Conservation (phyloP, 495 filamentous ascomycete species). For the Cladorrhinum samala region DNA sequence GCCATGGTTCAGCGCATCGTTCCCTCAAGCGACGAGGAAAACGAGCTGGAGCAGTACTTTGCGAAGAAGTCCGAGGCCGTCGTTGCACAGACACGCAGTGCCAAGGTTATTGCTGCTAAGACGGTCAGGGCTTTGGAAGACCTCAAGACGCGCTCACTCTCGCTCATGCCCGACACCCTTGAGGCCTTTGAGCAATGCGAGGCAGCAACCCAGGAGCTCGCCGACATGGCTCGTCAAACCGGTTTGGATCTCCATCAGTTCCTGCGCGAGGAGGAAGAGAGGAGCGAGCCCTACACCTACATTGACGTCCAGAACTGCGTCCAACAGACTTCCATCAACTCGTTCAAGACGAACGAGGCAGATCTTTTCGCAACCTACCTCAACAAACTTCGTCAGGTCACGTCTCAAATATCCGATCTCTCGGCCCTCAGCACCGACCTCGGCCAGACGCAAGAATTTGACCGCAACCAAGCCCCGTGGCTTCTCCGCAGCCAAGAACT, state of each 20-base stretch:
- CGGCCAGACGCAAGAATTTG: conserved; percentile 77
- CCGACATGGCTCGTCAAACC: conserved; percentile 57
- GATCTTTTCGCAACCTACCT: conserved; percentile 64
- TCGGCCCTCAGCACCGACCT: conserved; percentile 67
- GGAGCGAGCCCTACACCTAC: conserved; percentile 60
- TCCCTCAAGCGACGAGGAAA: conserved; percentile 44
- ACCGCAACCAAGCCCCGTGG: conserved; percentile 69
- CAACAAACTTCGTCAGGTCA: conserved; percentile 59
- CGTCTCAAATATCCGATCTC: conserved; percentile 62
- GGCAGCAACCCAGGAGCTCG: conserved; percentile 56
- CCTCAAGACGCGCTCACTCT: conserved; percentile 67
- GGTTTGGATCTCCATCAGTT: conserved; percentile 59
- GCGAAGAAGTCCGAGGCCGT: conserved; percentile 65
- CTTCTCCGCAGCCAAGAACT: conserved; percentile 72
- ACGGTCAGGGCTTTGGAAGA: conserved; percentile 72
- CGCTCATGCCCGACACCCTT: conserved; percentile 54
- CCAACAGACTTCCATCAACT: conserved; percentile 46
- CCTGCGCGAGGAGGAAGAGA: conserved; percentile 71
- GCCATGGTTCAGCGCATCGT: conserved; percentile 60
- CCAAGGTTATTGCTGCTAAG: conserved; percentile 80
- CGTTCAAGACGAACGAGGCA: conserved; percentile 46
- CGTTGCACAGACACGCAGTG: conserved; percentile 67
- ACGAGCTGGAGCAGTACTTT: conserved; percentile 62
- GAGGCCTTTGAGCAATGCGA: conserved; percentile 54
- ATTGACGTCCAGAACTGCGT: conserved; percentile 58